Evolutionary conservation across 2,329 filamentous ascomycete genomes (phyloP), one percentile per base, ranked within the genome.

Genomic region (Fusarium proliferatum): DNA sequence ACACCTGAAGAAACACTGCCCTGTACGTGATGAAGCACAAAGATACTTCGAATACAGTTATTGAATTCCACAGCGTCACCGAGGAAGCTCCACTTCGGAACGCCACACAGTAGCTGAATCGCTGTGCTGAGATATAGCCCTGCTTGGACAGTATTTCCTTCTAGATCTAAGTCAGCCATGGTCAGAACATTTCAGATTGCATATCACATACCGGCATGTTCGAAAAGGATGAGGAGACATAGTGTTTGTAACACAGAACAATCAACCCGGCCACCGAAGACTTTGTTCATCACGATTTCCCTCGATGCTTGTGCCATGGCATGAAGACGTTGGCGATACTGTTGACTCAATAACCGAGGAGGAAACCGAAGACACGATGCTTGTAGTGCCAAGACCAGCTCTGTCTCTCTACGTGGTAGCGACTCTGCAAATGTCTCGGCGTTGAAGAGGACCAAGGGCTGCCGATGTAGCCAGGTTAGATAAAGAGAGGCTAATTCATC

Each of bases 181-280:
- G 1, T 0, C 1, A 51, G 5, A 4, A 7, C 11, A 6, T 17
- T 2, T 9, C 0, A 3, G 21, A 3, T 4, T 17, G 2, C 2
- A 17, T 1, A 1, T 1, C 8, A 15, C 30, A 19, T 36, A 59
- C 56, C 56, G 30, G 56, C 26, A n/a, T 59, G 21, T 17, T 59
- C 56, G 5, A 51, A 51, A 9, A 59, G 23, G 11, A 15, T 59
- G 2, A 59, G 9, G 6, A 59, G 42, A 7, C 56, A 59, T 2
- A 59, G 23, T 1, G 48, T 61, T 41, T 61, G 59, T 8, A 61
- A 45, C 0, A 56, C 39, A 1, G 59, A 61, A n/a, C 38, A 45
- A 6, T 57, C 51, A 1, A 61, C 59, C 4, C 11, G 38, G 23
- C 38, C 6, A 30, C 30, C 11, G 9, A 61, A 61, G 6, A 56